Evolutionary conservation across 805 yeast genomes (phyloP).

Genomic region (Candida namnaoensis): DNA sequence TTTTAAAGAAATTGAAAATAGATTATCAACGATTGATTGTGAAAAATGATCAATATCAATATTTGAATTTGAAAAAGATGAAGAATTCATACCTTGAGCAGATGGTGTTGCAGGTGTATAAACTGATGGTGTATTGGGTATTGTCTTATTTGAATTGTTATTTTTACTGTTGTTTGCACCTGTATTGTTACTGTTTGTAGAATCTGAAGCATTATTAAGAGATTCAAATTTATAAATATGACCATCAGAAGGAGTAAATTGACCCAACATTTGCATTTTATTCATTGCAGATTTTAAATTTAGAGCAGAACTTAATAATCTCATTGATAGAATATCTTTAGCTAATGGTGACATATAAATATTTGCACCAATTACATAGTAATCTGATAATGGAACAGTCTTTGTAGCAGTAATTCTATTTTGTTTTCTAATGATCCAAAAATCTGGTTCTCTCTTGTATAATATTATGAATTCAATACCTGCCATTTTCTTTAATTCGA

Average conservation of each 20-base stretch:
- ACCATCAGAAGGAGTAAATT: constrained; percentile 55
- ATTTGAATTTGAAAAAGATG: no score
- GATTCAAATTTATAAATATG: constrained; percentile 31
- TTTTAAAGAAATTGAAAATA: constrained; percentile 15
- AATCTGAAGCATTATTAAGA: not conserved
- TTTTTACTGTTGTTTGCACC: not conserved
- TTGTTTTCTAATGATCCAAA: constrained; percentile 88
- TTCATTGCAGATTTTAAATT: constrained; percentile 37
- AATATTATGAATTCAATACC: constrained; percentile 83
- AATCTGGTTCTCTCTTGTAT: constrained; percentile 76
- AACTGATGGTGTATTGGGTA: constrained; percentile 12
- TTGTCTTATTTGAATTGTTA: not conserved
- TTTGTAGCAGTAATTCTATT: constrained; percentile 45
- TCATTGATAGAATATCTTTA: constrained; percentile 61
- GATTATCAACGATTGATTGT: constrained; percentile 14
- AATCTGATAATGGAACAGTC: constrained; percentile 56
- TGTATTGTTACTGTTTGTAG: not conserved
- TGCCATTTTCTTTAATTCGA: constrained; percentile 64
- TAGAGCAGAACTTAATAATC: constrained; percentile 36
- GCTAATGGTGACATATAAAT: constrained; percentile 85
- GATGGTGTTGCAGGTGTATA: constrained; percentile 8
- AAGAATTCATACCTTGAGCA: not conserved
- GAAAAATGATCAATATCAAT: constrained; percentile 5
- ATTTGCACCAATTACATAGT: constrained; percentile 85
- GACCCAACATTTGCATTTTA: constrained; percentile 37